A percentile compares a stretch with the other conserved stretches of the same genome.
These are phyloP conservation scores for Schrenkiella parvula DNA, from an alignment of 345 rosid species.

Conservation along the genomic window DNA sequence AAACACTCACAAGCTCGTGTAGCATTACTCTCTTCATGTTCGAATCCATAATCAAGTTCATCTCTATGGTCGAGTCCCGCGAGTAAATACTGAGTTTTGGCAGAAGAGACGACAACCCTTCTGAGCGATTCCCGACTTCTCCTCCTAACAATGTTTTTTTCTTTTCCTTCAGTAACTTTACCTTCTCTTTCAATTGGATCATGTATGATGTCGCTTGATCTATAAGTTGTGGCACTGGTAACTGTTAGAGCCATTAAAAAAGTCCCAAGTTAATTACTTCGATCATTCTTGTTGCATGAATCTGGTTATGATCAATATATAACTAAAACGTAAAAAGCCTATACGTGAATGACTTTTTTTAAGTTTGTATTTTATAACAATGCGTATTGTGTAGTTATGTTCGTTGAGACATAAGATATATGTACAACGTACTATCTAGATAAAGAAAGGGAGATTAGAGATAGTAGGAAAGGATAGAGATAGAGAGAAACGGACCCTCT, in stretches of 20 bases:
- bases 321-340: not conserved
- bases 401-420: not conserved
- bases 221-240: constrained; percentile 21
- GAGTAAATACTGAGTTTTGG: constrained; percentile 16
- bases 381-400: not conserved
- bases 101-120: not conserved
- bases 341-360: not conserved
- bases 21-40: constrained; percentile 14
- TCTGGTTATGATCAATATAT: not conserved
- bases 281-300: constrained; percentile 3
- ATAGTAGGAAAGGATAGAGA: not conserved
- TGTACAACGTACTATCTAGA: not conserved
- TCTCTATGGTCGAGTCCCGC: constrained; percentile 16
- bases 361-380: not conserved
- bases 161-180: constrained; percentile 14
- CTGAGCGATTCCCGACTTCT: not conserved
- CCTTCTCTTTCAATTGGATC: constrained; percentile 16
- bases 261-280: not conserved
- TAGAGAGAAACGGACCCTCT: constrained; percentile 2
- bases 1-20: constrained; percentile 20
- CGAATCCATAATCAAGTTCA: constrained; percentile 10
- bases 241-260: constrained; percentile 2
- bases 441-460: not conserved
- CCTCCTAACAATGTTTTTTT: not conserved
- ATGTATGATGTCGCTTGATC: constrained; percentile 17